Conservation (phyloP, 257 asterid genomes). For the Solanum tarapatanum region DNA sequence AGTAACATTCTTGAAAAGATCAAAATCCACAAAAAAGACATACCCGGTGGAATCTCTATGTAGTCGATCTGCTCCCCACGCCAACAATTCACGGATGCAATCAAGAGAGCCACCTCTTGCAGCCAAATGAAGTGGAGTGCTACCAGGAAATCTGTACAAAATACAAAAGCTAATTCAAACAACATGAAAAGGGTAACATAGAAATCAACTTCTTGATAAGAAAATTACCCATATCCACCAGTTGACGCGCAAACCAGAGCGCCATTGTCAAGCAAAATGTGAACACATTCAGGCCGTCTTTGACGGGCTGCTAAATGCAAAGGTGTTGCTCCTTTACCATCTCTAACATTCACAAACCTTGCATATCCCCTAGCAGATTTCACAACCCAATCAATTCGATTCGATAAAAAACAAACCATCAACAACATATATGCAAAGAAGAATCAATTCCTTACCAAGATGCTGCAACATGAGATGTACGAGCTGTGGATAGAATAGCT, state of each 20-base stretch:
- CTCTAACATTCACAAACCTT: constrained; percentile 86
- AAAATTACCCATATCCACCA: constrained; percentile 64
- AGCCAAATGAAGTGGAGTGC: constrained; percentile 98
- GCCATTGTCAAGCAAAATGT: constrained; percentile 55
- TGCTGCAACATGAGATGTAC: constrained; percentile 64
- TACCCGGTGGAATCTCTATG: constrained; percentile 88
- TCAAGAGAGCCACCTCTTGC: constrained; percentile 98
- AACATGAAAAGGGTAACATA: background rate
- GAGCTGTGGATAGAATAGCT: constrained; percentile 65
- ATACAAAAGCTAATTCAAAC: background rate
- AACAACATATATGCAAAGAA: background rate
- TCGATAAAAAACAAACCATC: background rate
- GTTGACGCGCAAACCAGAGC: constrained; percentile 92
- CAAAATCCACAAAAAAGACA: background rate
- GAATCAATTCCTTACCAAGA: constrained; percentile 50
- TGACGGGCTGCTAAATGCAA: constrained; percentile 95
- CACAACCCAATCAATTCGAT: background rate
- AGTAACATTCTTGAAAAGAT: background rate
- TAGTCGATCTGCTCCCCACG: constrained; percentile 93
- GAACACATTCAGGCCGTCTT: constrained; percentile 67
- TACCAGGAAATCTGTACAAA: constrained; percentile 55
- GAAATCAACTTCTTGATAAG: background rate
- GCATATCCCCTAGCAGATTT: constrained; percentile 59
- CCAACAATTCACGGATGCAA: constrained; percentile 77
- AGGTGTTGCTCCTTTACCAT: constrained; percentile 92